phyloP scores from a whole-genome alignment of 164 flowering plant species.

The Liriodendron chinense region DNA sequence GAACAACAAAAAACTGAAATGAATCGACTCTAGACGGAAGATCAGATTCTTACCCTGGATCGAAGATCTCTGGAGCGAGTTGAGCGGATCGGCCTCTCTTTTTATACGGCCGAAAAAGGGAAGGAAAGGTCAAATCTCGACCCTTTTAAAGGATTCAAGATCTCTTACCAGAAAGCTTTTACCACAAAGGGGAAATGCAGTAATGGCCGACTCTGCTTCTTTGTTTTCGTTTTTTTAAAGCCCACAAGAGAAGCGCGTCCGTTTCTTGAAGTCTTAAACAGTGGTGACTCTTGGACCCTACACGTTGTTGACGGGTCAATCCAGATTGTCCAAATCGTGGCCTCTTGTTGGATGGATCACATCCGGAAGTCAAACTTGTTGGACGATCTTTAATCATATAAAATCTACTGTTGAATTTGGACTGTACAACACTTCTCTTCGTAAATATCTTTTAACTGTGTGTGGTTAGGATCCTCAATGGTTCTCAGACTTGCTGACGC shows the following conservation, averaged over 20 bases:
- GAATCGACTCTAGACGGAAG: background rate
- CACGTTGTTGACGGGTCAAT: too few relatives aligned
- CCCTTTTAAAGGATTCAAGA: background rate
- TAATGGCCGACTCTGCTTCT: background rate
- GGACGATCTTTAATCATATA: too few relatives aligned
- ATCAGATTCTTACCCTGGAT: conserved; percentile 10
- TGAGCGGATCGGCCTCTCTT: conserved; percentile 3
- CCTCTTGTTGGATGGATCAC: too few relatives aligned
- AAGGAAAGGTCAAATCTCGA: conserved; percentile 14
- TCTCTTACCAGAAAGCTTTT: background rate
- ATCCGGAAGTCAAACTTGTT: too few relatives aligned
- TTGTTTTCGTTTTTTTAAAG: background rate
- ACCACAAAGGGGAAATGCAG: background rate
- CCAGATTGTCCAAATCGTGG: too few relatives aligned
- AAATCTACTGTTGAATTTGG: too few relatives aligned
- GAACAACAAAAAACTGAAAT: background rate
- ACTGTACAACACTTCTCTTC: too few relatives aligned
- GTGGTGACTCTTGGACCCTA: background rate
- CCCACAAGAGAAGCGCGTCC: background rate
- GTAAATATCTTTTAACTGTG: too few relatives aligned
- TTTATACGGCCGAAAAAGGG: conserved; percentile 7
- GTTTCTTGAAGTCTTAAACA: background rate
- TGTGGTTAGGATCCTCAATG: too few relatives aligned
- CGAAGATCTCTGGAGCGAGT: conserved; percentile 10
- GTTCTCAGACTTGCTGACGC: too few relatives aligned